Evolutionary conservation across 2,329 filamentous ascomycete species (phyloP), one percentile per base, ranked within the genome.

Genomic region (Ophiostoma fasciatum): DNA sequence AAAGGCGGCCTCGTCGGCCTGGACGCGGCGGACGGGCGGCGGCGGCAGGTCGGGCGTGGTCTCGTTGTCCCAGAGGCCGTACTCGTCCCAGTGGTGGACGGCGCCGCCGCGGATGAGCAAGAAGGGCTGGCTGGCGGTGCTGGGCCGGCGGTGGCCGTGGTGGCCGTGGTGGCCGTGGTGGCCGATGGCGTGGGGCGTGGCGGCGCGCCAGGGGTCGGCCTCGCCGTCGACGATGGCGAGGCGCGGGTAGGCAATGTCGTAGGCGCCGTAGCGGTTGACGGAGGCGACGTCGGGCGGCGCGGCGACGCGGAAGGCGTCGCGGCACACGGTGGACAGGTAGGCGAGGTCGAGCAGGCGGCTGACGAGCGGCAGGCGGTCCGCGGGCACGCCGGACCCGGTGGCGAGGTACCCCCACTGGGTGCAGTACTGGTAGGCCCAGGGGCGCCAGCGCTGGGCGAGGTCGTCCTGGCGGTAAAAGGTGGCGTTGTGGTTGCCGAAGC

Each of bases 11-110:
- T 47, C 45, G n/a, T 33, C 29, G 3, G 36, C 40, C 39, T 47
- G 45, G 29, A 39, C 41, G 5, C 37, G 13, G 1, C 38, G 35
- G 14, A 46, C 34, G 2, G 39, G 31, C 25, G 29, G 5, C 10
- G 45, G 45, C 28, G 45, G 45, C 37, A 46, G 37, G 8, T 40
- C 41, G 5, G 40, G 29, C n/a, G 41, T 45, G 0, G 75, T 77
- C 51, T 81, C 63, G 39, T 77, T 76, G 1, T 61, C 53, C 33
- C 76, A 71, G n/a, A 80, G 47, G 1, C 75, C 74, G 44, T 79
- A 78, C 57, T 79, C 76, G 45, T 82, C 79, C 78, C 80, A 90
- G 51, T 88, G 82, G 53, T 92, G 83, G 15, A 87, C 80, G 10
- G 44, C 45, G 0, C 72, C 81, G n/a, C 68, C 68, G 4, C 65